Base-by-base conservation (phyloP, 2,329 filamentous ascomycete genomes). In the Fusarium pseudonygamai region DNA sequence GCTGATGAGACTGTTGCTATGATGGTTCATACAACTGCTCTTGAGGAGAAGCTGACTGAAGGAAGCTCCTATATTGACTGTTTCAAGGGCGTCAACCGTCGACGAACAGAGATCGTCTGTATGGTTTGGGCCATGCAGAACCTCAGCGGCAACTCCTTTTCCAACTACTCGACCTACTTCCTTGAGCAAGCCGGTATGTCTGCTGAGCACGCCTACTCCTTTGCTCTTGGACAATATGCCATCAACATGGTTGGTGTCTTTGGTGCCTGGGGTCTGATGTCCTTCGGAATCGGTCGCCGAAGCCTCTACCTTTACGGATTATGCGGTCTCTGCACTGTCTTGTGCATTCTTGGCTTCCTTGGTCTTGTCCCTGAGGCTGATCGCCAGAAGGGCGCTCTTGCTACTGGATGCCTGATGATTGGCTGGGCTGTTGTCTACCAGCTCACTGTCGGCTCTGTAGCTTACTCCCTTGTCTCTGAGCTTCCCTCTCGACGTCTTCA, bases 11-110 rank as follows among this genome's bases (percentile, higher is more conserved):
- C 93, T 0, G 86, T 97, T 50, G 91, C 93, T 77, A 97, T 97
- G 93, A 97, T 97, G 93, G 90, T 94, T 2, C 93, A 97, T 79
- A 97, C 94, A 1, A 95, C 93, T 2, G 92, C 92, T 0, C 85
- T 97, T 13, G 95, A 97, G 80, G 88, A 93, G 79, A 87, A 89
- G 82, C 92, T 94, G 52, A 95, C 93, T 3, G 84, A 84, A 6
- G 94, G 94, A 46, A 90, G 93, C 10, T 91, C 87, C 47, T 97
- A 96, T 81, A 82, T 89, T 74, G 94, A 97, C 80, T 97, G 94
- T 83, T 96, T 97, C 87, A 91, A 88, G 80, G 94, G 94, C 8
- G 88, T 89, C 13, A 92, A 97, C 79, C 85, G 92, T 53, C 92
- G 94, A 63, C 90, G 95, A 36, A 97, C 94, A 2, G 94, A 87